These are phyloP conservation scores for Phaffia tasmanica DNA, from an alignment of 768 basidiomycete genomes.

Conservation along the genomic window DNA sequence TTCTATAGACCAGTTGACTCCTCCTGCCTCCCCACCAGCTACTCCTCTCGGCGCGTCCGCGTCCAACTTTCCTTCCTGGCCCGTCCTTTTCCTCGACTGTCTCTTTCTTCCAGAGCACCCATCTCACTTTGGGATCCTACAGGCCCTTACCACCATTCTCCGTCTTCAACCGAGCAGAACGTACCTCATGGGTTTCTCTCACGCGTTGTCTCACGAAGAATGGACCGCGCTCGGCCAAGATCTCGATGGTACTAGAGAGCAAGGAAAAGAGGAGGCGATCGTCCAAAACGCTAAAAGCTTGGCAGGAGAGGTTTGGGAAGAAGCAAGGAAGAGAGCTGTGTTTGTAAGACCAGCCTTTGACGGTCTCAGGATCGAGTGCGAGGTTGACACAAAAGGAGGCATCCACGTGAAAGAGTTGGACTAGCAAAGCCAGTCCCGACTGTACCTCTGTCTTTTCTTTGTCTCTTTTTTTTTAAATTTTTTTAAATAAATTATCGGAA, in stretches of 20 bases:
- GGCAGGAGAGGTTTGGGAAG: conserved; percentile 39
- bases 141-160: conserved; percentile 50
- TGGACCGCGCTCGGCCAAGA: conserved; percentile 55
- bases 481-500: no score
- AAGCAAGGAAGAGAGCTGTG: conserved; percentile 3
- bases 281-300: conserved; percentile 44
- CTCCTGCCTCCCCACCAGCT: conserved; percentile 36
- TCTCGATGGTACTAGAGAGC: conserved; percentile 32
- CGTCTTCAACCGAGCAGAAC: conserved; percentile 52
- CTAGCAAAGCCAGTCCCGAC: no score
- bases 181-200: conserved; percentile 64
- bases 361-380: conserved; percentile 18
- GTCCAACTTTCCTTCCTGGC: conserved; percentile 35
- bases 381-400: background rate
- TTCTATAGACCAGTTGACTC: background rate
- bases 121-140: conserved; percentile 68
- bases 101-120: conserved; percentile 51
- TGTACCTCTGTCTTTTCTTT: no score
- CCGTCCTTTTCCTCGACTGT: conserved; percentile 66
- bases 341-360: conserved; percentile 24
- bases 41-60: conserved; percentile 27
- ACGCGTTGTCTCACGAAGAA: conserved; percentile 67
- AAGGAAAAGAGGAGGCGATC: conserved; percentile 39
- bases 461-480: no score
- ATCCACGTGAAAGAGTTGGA: no score